These are phyloP conservation scores for Ophiocordyceps camponoti-rufipedis DNA, from an alignment of 2,329 filamentous ascomycete species.

Conservation along the genomic window DNA sequence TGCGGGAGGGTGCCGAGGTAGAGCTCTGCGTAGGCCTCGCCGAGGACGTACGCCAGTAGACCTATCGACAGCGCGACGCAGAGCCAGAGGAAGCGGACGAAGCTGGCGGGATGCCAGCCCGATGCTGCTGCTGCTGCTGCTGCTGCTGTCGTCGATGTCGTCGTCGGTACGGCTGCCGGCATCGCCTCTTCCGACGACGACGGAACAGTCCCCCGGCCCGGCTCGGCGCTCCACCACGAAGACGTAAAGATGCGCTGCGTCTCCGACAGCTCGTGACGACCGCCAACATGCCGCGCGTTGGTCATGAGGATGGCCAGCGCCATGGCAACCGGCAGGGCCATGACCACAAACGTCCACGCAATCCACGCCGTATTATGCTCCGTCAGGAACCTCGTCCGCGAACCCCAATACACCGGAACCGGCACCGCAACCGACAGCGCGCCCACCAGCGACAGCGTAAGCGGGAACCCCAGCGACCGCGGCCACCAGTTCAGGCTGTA, in stretches of 20 bases:
- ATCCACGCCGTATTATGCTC: constrained; percentile 51
- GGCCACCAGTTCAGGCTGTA: constrained; percentile 60
- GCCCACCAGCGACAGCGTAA: constrained; percentile 44
- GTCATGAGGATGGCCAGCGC: constrained; percentile 45
- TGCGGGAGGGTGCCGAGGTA: constrained; percentile 50
- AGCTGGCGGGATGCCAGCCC: constrained; percentile 45
- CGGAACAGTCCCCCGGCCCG: constrained; percentile 15
- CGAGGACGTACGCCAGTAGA: constrained; percentile 46
- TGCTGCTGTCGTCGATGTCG: constrained; percentile 5
- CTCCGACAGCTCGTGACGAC: constrained; percentile 43
- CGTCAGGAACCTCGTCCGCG: constrained; percentile 32
- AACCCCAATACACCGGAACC: constrained; percentile 39
- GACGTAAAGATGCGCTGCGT: constrained; percentile 50
- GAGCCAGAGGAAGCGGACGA: constrained; percentile 53
- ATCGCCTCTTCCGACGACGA: constrained; percentile 7
- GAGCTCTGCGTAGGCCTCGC: constrained; percentile 51
- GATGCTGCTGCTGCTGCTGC: not conserved
- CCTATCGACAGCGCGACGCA: constrained; percentile 44
- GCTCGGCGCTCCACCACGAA: constrained; percentile 46
- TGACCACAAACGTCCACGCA: constrained; percentile 50
- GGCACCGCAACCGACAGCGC: constrained; percentile 39
- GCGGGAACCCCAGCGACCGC: constrained; percentile 40
- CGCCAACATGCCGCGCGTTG: constrained; percentile 43
- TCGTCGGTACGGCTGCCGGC: constrained; percentile 4
- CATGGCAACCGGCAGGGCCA: constrained; percentile 50